Percentiles rank a stretch among this genome's conserved stretches.
phyloP scores from a whole-genome alignment of 2,329 filamentous ascomycete species.

The Exophiala spinifera region DNA sequence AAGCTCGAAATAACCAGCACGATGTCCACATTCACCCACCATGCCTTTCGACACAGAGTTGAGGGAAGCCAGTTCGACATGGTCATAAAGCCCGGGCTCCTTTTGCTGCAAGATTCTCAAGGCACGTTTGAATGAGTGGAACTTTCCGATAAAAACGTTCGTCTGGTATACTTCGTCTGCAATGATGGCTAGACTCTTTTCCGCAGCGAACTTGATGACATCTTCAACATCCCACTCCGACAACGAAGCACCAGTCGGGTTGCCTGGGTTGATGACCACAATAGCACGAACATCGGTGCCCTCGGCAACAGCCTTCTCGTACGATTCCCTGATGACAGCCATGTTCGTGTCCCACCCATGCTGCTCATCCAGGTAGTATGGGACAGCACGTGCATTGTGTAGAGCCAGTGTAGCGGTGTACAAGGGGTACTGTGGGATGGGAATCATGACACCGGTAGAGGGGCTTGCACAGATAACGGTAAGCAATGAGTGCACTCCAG shows the following conservation, averaged over 20 bases:
- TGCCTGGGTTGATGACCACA: constrained; percentile 97
- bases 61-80: constrained; percentile 83
- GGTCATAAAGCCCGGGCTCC: constrained; percentile 71
- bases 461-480: constrained; percentile 79
- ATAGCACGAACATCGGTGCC: constrained; percentile 88
- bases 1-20: constrained; percentile 96
- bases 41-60: constrained; percentile 97
- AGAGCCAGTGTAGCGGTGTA: constrained; percentile 91
- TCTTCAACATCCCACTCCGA: constrained; percentile 72
- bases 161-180: constrained; percentile 99
- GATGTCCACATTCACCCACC: constrained; percentile 97
- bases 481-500: constrained; percentile 90
- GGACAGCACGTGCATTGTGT: constrained; percentile 80
- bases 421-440: constrained; percentile 95
- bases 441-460: constrained; percentile 80
- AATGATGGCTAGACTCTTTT: constrained; percentile 82
- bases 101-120: constrained; percentile 75
- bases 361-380: constrained; percentile 88
- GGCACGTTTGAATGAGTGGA: constrained; percentile 91
- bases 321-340: constrained; percentile 68
- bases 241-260: constrained; percentile 89
- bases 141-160: constrained; percentile 89
- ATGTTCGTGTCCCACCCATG: constrained; percentile 86
- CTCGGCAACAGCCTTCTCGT: constrained; percentile 69
- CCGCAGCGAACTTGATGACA: constrained; percentile 81